Evolutionary conservation across 495 filamentous ascomycete genomes (phyloP).

Genomic region (Trypethelium eluteriae): DNA sequence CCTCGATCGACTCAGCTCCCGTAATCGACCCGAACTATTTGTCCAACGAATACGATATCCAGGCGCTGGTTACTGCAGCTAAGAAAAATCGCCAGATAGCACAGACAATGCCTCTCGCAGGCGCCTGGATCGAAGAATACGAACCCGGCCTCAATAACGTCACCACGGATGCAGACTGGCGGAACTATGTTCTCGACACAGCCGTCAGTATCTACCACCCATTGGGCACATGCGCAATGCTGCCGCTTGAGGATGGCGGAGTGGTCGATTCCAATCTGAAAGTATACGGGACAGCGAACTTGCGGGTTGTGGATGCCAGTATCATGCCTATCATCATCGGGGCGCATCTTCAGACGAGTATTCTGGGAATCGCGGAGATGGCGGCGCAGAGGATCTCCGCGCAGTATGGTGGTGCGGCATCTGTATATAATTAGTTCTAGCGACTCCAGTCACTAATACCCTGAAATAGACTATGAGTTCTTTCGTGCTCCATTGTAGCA

Average conservation of each 20-base stretch:
- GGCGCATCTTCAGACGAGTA: conserved; percentile 18
- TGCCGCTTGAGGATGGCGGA: conserved; percentile 39
- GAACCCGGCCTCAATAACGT: conserved; percentile 19
- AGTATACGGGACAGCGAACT: conserved; percentile 23
- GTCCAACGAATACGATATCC: conserved; percentile 19
- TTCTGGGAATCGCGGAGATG: conserved; percentile 26
- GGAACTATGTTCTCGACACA: conserved; percentile 12
- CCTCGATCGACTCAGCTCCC: conserved; percentile 5
- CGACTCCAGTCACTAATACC: too few species aligned
- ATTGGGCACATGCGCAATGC: conserved; percentile 45
- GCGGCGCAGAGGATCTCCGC: conserved; percentile 21
- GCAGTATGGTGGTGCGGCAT: background rate
- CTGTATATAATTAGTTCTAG: background rate
- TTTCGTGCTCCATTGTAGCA: too few species aligned
- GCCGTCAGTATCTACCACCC: conserved; percentile 35
- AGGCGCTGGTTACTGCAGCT: conserved; percentile 9
- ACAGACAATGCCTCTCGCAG: conserved; percentile 11
- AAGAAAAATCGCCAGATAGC: conserved; percentile 21
- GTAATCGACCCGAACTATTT: conserved; percentile 20
- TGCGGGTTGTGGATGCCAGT: conserved; percentile 27
- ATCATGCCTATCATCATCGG: conserved; percentile 22
- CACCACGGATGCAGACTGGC: conserved; percentile 18
- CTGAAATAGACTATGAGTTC: too few species aligned
- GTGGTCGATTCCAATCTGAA: conserved; percentile 22
- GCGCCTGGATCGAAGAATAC: conserved; percentile 13